Base-by-base conservation (phyloP, 2,329 filamentous ascomycete species). In the Fusarium tricinctum region DNA sequence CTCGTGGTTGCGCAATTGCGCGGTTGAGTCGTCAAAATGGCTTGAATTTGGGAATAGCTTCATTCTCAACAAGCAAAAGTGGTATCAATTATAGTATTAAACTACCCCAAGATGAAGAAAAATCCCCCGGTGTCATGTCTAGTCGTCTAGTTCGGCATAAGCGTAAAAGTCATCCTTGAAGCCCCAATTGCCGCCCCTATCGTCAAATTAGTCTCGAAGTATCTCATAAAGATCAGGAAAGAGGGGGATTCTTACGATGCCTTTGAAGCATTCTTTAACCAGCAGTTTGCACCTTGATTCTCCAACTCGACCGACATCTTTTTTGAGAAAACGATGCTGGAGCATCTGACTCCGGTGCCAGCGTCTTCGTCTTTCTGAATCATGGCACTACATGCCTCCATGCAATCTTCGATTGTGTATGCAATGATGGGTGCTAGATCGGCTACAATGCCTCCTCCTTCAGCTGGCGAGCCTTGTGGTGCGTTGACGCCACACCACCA, bases 401-500 rank as follows among this genome's bases (percentile, higher is more conserved):
- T 66, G 5, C 66, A 69, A n/a, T 69, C 66, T 5, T 70, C 26
- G 1, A 69, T 57, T 1, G 52, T 52, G 0, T 69, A 69, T 0
- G 66, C 52, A 17, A 59, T 39, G 7, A 70, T 51, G 4, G 63
- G 49, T 2, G 57, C 35, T 1, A 46, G 19, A 3, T 69, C 67
- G 1, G 33, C 58, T 2, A 69, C 42, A n/a, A 53, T 33, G 2
- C 66, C 66, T 5, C 66, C 66, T 8, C 45, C 62, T 6, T 69
- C 44, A 8, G 61, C 62, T 0, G 19, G 22, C 3, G 23, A 14
- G 1, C 61, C 62, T 7, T 61, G 44, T 8, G 52, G 44, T 6
- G 33, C 52, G 9, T 69, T 63, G 10, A 69, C 66, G 3, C 66
- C 66, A 23, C 66, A 69, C 66, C 66, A 69, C 57, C 62, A 69